Conservation (phyloP, 805 yeast genomes). For the Candida takata region DNA sequence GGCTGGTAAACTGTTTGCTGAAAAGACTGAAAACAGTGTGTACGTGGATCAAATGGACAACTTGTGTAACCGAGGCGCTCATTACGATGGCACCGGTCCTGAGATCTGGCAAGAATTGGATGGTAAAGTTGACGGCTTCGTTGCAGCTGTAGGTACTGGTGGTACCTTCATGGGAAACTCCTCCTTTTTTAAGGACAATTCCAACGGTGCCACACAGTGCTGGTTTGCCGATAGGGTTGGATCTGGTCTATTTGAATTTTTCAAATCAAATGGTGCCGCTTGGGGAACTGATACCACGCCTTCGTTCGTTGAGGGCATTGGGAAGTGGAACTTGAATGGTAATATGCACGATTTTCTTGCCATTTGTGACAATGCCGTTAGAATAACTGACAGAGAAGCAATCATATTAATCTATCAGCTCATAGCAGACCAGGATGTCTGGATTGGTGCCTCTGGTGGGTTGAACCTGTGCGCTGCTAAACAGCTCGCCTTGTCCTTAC, state of each 20-base stretch:
- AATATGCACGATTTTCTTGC: conserved; percentile 17
- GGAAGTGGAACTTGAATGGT: conserved; percentile 18
- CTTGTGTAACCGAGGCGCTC: conserved; percentile 65
- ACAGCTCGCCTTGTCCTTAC: conserved; percentile 17
- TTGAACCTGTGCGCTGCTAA: conserved; percentile 20
- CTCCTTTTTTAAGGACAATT: conserved; percentile 45
- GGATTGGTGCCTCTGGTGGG: conserved; percentile 22
- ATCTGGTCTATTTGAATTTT: conserved; percentile 45
- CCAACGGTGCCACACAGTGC: conserved; percentile 33
- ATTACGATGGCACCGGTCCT: conserved; percentile 67
- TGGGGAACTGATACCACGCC: conserved; percentile 17
- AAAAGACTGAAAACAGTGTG: conserved; percentile 41
- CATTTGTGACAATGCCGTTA: conserved; percentile 16
- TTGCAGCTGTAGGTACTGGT: conserved; percentile 78
- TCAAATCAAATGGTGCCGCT: conserved; percentile 15
- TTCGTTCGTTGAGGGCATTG: conserved; percentile 22
- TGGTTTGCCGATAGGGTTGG: conserved; percentile 83
- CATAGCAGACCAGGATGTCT: conserved; percentile 15
- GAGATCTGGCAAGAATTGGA: conserved; percentile 60
- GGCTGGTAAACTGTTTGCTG: conserved; percentile 24
- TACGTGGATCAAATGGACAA: conserved; percentile 83
- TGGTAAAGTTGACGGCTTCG: conserved; percentile 51
- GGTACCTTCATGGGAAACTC: conserved; percentile 80
- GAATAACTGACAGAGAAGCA: conserved; percentile 15
- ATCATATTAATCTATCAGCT: conserved; percentile 11